Base-by-base conservation (phyloP, 371 early-diverging fungal genomes). In the Mucor piriformis region DNA sequence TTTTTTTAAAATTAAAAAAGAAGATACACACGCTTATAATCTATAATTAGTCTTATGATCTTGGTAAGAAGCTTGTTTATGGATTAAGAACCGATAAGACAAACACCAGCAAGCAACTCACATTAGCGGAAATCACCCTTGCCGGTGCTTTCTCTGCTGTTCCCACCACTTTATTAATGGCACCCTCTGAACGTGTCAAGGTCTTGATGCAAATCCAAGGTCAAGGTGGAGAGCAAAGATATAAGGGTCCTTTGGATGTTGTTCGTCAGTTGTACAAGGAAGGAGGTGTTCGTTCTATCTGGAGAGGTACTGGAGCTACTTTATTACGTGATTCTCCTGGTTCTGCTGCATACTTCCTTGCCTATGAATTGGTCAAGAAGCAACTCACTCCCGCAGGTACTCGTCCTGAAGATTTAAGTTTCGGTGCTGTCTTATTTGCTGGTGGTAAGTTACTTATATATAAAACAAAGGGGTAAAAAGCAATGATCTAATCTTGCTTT, bases 91-190 rank as follows among this genome's bases (percentile, higher is more conserved):
- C 88, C 16, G 76, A 85, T 61, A 80, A 88, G 46, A 59, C 74
- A 43, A 65, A 76, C 43, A 57, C 66, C 10, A 50, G 72, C 70
- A 67, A 58, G n/a, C 81, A 77, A 0, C 81, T 97, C 42, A 78
- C 83, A 58, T 77, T 93, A 67, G 79, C 77, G 59, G 95, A 97
- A 69, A 88, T 86, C 44, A 87, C 90, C 27, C 84, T 94, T 74
- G 98, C 98, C 32, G 98, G 99, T 72, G 96, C 90, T 21, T 94
- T 97, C 83, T 95, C 95, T 7, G 98, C 98, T 50, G 83, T 94
- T 25, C 96, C 97, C 18, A 94, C 97, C 29, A 96, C 98, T 18
- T 74, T 94, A 59, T 79, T 98, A 62, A 95, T 94, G 93, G 88
- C 91, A 49, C 98, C 90, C 56, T 89, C 91, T 75, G 98, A 97